Percentiles rank a stretch among this genome's conserved stretches.
Conservation (phyloP, 2,329 filamentous ascomycete genomes). For the Xylaria digitata region DNA sequence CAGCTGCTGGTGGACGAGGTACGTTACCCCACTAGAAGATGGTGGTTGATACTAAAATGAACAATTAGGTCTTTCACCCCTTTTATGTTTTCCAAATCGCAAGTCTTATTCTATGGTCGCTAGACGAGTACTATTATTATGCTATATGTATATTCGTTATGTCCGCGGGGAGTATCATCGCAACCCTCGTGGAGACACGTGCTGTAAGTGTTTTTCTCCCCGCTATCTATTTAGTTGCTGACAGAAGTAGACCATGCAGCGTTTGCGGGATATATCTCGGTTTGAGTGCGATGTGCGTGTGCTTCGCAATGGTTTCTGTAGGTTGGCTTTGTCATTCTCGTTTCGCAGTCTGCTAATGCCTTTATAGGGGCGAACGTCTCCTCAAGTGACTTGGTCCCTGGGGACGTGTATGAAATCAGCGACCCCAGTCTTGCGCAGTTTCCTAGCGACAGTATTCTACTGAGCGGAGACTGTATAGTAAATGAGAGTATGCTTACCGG, state of each 20-base stretch:
- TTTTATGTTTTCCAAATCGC: constrained; percentile 99
- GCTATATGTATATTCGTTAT: constrained; percentile 94
- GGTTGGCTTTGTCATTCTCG: constrained; percentile 46
- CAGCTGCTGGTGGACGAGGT: constrained; percentile 92
- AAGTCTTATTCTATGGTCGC: constrained; percentile 91
- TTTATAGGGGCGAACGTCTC: constrained; percentile 79
- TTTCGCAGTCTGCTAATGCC: constrained; percentile 43
- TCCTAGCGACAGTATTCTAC: constrained; percentile 89
- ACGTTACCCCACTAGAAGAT: constrained; percentile 34
- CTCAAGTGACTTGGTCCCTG: constrained; percentile 90
- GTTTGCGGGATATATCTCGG: constrained; percentile 88
- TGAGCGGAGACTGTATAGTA: constrained; percentile 96
- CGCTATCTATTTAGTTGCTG: constrained; percentile 12
- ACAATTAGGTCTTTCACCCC: constrained; percentile 82
- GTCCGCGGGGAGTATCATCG: constrained; percentile 89
- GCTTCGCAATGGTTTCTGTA: constrained; percentile 92
- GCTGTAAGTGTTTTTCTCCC: constrained; percentile 64
- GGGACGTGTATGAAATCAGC: constrained; percentile 96
- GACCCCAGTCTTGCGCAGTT: constrained; percentile 90
- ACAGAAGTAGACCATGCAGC: constrained; percentile 78
- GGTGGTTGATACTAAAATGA: constrained; percentile 33
- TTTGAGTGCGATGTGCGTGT: constrained; percentile 98
- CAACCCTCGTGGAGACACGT: constrained; percentile 89
- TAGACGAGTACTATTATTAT: constrained; percentile 98
- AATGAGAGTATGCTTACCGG: constrained; percentile 99